phyloP scores from a whole-genome alignment of 345 rosid species.

The Orychophragmus violaceus region DNA sequence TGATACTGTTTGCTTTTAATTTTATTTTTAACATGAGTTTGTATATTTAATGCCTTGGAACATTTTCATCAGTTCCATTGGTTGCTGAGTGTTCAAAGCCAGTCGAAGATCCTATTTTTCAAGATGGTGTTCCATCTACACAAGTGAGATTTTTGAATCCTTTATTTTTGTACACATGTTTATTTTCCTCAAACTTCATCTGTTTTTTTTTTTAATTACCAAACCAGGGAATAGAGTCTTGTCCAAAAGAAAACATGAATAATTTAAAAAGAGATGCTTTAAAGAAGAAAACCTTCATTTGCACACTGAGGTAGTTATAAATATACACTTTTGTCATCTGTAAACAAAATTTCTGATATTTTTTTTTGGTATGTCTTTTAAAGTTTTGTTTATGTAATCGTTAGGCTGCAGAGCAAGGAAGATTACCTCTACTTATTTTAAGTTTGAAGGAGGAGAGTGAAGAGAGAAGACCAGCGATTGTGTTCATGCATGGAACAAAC shows the following conservation, averaged over 20 bases:
- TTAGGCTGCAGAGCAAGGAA: constrained; percentile 70
- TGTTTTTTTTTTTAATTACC: constrained; percentile 4
- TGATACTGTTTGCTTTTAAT: not conserved
- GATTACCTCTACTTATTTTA: constrained; percentile 60
- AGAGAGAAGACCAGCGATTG: constrained; percentile 62
- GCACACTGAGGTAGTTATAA: constrained; percentile 54
- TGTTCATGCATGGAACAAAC: constrained; percentile 76
- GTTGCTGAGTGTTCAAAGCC: constrained; percentile 47
- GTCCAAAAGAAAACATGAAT: constrained; percentile 49
- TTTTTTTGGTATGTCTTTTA: not conserved
- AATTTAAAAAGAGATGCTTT: constrained; percentile 55
- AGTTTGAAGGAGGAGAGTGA: constrained; percentile 42
- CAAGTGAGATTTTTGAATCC: constrained; percentile 31
- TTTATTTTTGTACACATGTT: not conserved
- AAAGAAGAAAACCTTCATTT: constrained; percentile 71
- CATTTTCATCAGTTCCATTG: constrained; percentile 46
- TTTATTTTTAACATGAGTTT: not conserved
- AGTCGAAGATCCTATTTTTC: constrained; percentile 51
- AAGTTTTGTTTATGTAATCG: not conserved
- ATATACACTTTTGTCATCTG: not conserved
- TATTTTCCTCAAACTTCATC: not conserved
- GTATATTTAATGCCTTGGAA: not conserved
- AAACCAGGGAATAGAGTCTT: constrained; percentile 61
- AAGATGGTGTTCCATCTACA: constrained; percentile 42
- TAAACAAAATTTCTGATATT: not conserved